Evolutionary conservation across 352 stramenopile genomes (phyloP).

Genomic region (Phytophthora pini): DNA sequence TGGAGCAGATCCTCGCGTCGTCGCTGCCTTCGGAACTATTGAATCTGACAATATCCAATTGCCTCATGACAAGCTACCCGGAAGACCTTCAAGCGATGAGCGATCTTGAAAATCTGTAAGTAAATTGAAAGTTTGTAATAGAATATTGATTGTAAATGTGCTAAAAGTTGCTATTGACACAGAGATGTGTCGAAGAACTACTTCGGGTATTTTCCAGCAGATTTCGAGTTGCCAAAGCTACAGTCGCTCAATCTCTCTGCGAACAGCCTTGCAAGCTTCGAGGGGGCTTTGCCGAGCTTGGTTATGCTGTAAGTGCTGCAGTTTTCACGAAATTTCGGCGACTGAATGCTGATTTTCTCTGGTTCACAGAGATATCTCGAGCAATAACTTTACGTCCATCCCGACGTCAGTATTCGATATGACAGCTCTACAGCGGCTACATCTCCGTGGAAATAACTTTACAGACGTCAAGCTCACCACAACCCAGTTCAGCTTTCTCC

Average conservation of each 20-base stretch:
- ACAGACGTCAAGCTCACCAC: slow-evolving; percentile 39
- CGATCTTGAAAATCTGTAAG: slow-evolving; percentile 55
- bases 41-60: slow-evolving; percentile 70
- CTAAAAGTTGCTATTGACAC: slow-evolving; percentile 10
- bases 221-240: slow-evolving; percentile 47
- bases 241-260: slow-evolving; percentile 58
- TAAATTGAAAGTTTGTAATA: background rate
- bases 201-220: slow-evolving; percentile 52
- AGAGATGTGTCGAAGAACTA: slow-evolving; percentile 78
- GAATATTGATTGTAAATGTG: background rate
- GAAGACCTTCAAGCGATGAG: slow-evolving; percentile 59
- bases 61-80: slow-evolving; percentile 54
- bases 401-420: slow-evolving; percentile 53
- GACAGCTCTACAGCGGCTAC: slow-evolving; percentile 41
- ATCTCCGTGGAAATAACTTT: slow-evolving; percentile 56
- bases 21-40: slow-evolving; percentile 44
- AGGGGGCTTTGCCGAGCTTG: slow-evolving; percentile 45
- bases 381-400: slow-evolving; percentile 55
- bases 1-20: slow-evolving; percentile 48
- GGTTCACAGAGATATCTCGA: slow-evolving; percentile 53
- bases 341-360: background rate
- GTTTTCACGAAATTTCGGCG: background rate
- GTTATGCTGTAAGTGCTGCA: slow-evolving; percentile 49
- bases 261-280: slow-evolving; percentile 58
- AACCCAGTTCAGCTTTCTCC: slow-evolving; percentile 50